Percentiles rank a stretch among this genome's conserved stretches.
Conservation (phyloP, 805 yeast genomes). For the Kodamaea jinghongensis region DNA sequence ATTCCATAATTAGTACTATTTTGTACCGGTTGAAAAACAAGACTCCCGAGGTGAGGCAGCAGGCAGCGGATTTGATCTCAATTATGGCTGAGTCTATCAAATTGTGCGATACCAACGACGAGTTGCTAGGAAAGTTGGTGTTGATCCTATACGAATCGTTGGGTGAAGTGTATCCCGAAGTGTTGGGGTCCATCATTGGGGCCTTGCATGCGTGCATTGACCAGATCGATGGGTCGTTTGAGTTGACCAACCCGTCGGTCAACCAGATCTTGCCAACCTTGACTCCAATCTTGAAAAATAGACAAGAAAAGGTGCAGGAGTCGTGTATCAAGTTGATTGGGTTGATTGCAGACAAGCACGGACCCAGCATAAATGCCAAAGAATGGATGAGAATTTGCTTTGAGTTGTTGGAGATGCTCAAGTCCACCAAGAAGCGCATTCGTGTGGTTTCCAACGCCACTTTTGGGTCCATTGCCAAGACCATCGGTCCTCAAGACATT, state of each 20-base stretch:
- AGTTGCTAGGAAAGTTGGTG: conserved; percentile 63
- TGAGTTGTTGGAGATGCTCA: conserved; percentile 84
- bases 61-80: conserved; percentile 75
- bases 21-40: conserved; percentile 73
- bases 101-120: conserved; percentile 54
- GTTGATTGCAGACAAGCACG: conserved; percentile 71
- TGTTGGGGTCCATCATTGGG: conserved; percentile 76
- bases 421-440: conserved; percentile 72
- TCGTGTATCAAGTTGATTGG: conserved; percentile 78
- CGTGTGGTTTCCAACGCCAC: conserved; percentile 85
- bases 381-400: conserved; percentile 98
- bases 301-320: conserved; percentile 89
- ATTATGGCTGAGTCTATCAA: conserved; percentile 65
- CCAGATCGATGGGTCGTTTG: conserved; percentile 57
- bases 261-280: conserved; percentile 80
- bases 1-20: conserved; percentile 68
- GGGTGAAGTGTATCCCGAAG: conserved; percentile 95
- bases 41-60: conserved; percentile 70
- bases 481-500: conserved; percentile 96
- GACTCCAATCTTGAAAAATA: conserved; percentile 86
- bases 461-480: conserved; percentile 86
- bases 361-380: conserved; percentile 80
- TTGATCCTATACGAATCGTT: conserved; percentile 82
- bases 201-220: conserved; percentile 66
- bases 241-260: conserved; percentile 62